Conservation (phyloP, 305 asterid species). For the Fraxinus angustifolia region DNA sequence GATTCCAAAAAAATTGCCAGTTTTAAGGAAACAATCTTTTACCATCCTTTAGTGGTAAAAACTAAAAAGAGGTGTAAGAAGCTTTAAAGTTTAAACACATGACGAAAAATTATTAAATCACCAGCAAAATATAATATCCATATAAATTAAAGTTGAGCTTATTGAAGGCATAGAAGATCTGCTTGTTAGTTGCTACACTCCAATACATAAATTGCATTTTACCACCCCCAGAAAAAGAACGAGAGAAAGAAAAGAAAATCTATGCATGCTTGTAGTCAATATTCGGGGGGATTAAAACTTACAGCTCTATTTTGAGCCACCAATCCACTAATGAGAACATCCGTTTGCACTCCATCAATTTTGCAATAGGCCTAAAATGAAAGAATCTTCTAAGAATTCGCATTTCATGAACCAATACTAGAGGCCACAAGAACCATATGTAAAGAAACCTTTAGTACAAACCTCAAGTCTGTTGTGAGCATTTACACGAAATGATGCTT, state of each 20-base stretch:
- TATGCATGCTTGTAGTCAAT: background rate
- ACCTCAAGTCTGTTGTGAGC: slow-evolving; percentile 84
- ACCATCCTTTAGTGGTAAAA: background rate
- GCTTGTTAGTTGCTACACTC: background rate
- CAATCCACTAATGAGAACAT: slow-evolving; percentile 52
- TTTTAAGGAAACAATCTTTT: background rate
- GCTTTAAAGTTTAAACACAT: background rate
- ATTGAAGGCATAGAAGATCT: background rate
- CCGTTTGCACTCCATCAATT: slow-evolving; percentile 60
- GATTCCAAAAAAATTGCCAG: background rate
- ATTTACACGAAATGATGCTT: slow-evolving; percentile 72
- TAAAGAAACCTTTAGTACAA: slow-evolving; percentile 12
- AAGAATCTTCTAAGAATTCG: slow-evolving; percentile 14
- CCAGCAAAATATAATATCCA: background rate
- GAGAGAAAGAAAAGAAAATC: background rate
- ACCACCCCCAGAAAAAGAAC: background rate
- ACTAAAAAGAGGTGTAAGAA: background rate
- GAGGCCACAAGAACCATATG: background rate
- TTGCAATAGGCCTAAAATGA: slow-evolving; percentile 68
- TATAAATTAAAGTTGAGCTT: background rate
- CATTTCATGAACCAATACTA: slow-evolving; percentile 2
- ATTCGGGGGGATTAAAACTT: slow-evolving; percentile 28
- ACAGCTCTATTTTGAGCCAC: slow-evolving; percentile 80
- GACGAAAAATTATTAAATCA: background rate
- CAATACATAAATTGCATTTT: background rate